Base-by-base conservation (phyloP, 2,329 filamentous ascomycete genomes). In the Aspergillus japonicus region DNA sequence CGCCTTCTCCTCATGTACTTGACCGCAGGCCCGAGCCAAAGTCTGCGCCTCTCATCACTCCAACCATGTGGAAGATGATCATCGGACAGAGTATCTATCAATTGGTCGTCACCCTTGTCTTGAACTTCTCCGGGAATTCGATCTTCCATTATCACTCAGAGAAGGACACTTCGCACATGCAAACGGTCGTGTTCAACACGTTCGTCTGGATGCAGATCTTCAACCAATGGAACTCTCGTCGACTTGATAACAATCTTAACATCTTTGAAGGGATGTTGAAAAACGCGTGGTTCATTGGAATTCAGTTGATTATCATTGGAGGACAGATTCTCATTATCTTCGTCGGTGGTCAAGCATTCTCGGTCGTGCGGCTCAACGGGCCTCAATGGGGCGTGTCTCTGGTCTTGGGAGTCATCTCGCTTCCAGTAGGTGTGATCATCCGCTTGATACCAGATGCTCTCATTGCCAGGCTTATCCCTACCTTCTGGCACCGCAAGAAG, bases 311-410 rank as follows among this genome's bases (percentile, higher is more conserved):
- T 67, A 91, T 90, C 68, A 78, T 90, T 48, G 86, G 82, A 12
- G 89, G 88, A 8, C 89, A 91, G 69, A 81, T 88, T n/a, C 72
- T 89, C 73, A 91, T 91, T 68, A 81, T 91, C 60, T 89, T 89
- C 66, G 82, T 89, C 60, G 89, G 89, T 63, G 87, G 88, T 6
- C 77, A 81, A 29, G 88, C 88, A 0, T 90, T 92, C 69, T 83
- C 85, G 11, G 86, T 88, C 1, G 76, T 75, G 7, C 81, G 80
- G 0, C 79, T 91, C 57, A 83, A 83, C n/a, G 87, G 85, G 23
- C 74, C 81, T 5, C 86, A 90, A 63, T 91, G 89, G 89, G 88
- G 80, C 6, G 86, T 88, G 75, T 89, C 87, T 33, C 79, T 91
- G 57, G 81, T 90, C 1, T 82, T 91, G 29, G 89, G 89, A 29